Evolutionary conservation across 2,329 filamentous ascomycete genomes (phyloP).

Genomic region (Fusarium udum): DNA sequence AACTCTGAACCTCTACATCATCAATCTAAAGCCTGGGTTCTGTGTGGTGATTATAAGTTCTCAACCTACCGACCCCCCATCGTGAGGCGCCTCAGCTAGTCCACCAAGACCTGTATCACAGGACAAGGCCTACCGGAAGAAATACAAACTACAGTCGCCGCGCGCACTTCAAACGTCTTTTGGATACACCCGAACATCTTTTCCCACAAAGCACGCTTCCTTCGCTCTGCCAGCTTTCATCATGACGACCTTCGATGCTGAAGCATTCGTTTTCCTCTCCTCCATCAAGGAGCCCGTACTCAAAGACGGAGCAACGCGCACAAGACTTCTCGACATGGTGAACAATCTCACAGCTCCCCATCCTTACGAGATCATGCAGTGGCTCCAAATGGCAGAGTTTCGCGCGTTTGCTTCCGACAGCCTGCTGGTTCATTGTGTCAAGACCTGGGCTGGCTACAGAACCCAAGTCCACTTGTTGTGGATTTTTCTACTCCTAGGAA

Average conservation of each 20-base stretch:
- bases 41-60: background rate
- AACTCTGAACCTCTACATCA: background rate
- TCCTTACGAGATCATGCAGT: background rate
- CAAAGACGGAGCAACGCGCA: background rate
- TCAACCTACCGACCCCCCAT: background rate
- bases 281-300: background rate
- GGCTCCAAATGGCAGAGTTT: background rate
- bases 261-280: background rate
- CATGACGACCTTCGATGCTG: background rate
- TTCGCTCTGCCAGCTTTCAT: background rate
- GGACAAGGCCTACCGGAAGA: background rate
- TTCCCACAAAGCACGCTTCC: background rate
- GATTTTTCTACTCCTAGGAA: background rate
- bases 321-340: background rate
- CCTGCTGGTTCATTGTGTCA: background rate
- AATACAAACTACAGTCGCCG: background rate
- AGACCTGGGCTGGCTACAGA: background rate
- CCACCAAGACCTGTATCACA: background rate
- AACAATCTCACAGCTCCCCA: background rate
- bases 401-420: background rate
- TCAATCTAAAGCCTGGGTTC: background rate
- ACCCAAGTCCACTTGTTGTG: background rate
- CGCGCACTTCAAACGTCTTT: background rate
- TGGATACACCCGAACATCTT: background rate
- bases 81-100: background rate